Evolutionary conservation across 352 stramenopile genomes (phyloP).

Genomic region (Elongisporangium senticosum): DNA sequence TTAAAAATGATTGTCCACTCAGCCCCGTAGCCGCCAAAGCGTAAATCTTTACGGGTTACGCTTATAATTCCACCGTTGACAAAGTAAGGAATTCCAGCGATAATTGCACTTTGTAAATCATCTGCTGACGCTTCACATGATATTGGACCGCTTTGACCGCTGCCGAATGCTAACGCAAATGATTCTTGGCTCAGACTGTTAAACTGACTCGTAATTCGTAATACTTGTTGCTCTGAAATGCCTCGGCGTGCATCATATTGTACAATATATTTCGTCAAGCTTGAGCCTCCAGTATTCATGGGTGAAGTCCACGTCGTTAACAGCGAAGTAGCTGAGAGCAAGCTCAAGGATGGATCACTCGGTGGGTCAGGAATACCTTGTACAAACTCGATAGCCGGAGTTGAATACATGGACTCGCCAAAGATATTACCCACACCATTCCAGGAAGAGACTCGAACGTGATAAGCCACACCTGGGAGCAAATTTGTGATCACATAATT

Average conservation of each 20-base stretch:
- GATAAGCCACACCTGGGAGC: constrained; percentile 49
- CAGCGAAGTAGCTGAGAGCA: constrained; percentile 26
- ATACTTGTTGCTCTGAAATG: constrained; percentile 50
- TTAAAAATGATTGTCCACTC: constrained; percentile 69
- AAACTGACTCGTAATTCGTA: constrained; percentile 34
- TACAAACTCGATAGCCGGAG: constrained; percentile 50
- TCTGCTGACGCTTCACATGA: constrained; percentile 34
- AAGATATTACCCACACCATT: constrained; percentile 89
- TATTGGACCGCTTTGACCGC: constrained; percentile 14
- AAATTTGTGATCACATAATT: constrained; percentile 28
- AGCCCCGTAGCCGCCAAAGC: constrained; percentile 52
- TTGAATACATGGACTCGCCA: constrained; percentile 72
- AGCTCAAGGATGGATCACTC: constrained; percentile 37
- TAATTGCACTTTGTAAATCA: constrained; percentile 16
- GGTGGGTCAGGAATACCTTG: constrained; percentile 33
- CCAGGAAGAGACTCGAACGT: constrained; percentile 90
- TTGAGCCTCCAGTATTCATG: constrained; percentile 41
- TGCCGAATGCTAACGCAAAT: constrained; percentile 27
- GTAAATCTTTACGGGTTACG: constrained; percentile 37
- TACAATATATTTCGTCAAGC: constrained; percentile 40
- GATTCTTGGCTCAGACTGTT: constrained; percentile 22
- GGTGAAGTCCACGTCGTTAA: constrained; percentile 49
- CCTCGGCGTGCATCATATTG: constrained; percentile 60
- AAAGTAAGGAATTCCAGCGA: constrained; percentile 6
- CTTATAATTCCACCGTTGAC: constrained; percentile 7